These are phyloP conservation scores for Hemileia vastatrix DNA, from an alignment of 1,284 basidiomycete species.

Conservation along the genomic window DNA sequence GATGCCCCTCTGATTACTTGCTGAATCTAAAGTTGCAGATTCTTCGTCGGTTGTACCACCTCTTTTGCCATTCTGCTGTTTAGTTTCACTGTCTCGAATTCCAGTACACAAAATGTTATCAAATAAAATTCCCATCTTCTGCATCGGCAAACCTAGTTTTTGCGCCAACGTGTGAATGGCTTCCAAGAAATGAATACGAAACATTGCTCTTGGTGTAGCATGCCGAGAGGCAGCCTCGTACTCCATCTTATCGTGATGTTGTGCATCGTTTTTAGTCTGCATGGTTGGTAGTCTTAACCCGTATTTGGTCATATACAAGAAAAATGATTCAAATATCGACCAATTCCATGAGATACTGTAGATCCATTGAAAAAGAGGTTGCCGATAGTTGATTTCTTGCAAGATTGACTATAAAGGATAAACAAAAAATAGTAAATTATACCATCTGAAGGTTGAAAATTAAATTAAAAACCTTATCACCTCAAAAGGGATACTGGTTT, in stretches of 20 bases:
- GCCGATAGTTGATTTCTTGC: constrained; percentile 48
- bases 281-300: too few species aligned
- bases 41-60: constrained; percentile 9
- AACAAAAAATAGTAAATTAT: too few species aligned
- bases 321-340: constrained; percentile 48
- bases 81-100: constrained; percentile 32
- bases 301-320: constrained; percentile 48
- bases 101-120: constrained; percentile 50
- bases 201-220: constrained; percentile 43
- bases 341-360: constrained; percentile 51
- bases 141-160: constrained; percentile 47
- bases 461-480: constrained; percentile 4
- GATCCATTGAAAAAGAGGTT: constrained; percentile 51
- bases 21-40: background rate
- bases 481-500: constrained; percentile 45
- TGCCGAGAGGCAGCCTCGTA: too few species aligned
- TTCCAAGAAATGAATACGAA: constrained; percentile 49
- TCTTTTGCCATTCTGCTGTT: too few species aligned
- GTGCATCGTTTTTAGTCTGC: too few species aligned
- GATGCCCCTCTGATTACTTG: constrained; percentile 46
- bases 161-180: constrained; percentile 47
- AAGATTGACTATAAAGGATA: constrained; percentile 44
- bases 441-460: too few species aligned
- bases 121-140: constrained; percentile 52
- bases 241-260: too few species aligned